Conservation (phyloP, 371 early-diverging fungal genomes). For the Zychaea mexicana region DNA sequence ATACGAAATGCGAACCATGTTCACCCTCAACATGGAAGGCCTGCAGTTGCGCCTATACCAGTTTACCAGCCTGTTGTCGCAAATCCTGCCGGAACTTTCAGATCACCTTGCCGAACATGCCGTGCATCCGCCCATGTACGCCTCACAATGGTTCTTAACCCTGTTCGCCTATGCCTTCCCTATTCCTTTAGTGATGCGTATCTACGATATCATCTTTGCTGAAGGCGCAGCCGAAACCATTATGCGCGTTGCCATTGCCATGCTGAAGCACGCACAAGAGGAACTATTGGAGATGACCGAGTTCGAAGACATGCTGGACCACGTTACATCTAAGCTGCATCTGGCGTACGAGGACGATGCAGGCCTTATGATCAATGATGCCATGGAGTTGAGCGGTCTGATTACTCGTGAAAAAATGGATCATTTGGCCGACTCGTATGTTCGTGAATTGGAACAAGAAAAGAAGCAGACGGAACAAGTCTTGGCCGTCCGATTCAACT, state of each 20-base stretch:
- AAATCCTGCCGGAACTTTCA: conserved; percentile 73
- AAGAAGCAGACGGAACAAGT: conserved; percentile 65
- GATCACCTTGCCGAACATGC: conserved; percentile 74
- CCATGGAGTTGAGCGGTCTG: conserved; percentile 64
- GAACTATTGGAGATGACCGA: conserved; percentile 68
- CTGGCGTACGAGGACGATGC: conserved; percentile 68
- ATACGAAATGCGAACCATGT: conserved; percentile 80
- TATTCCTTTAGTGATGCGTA: conserved; percentile 71
- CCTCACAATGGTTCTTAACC: conserved; percentile 89
- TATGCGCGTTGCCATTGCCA: conserved; percentile 82
- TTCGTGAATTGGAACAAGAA: conserved; percentile 61
- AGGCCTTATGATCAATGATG: conserved; percentile 72
- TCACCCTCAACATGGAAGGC: conserved; percentile 80
- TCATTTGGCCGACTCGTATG: conserved; percentile 70
- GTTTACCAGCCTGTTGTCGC: conserved; percentile 77
- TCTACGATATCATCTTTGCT: conserved; percentile 79
- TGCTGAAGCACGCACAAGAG: conserved; percentile 76
- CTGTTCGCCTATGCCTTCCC: conserved; percentile 84
- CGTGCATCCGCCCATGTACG: conserved; percentile 84
- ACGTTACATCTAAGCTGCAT: conserved; percentile 77
- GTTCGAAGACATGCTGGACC: conserved; percentile 80
- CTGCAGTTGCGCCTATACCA: conserved; percentile 81
- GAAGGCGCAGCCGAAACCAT: conserved; percentile 83
- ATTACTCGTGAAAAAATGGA: conserved; percentile 75
- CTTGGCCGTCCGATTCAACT: conserved; percentile 54